These are phyloP conservation scores for Theobroma grandiflorum DNA, from an alignment of 441 rosid species.

Conservation along the genomic window DNA sequence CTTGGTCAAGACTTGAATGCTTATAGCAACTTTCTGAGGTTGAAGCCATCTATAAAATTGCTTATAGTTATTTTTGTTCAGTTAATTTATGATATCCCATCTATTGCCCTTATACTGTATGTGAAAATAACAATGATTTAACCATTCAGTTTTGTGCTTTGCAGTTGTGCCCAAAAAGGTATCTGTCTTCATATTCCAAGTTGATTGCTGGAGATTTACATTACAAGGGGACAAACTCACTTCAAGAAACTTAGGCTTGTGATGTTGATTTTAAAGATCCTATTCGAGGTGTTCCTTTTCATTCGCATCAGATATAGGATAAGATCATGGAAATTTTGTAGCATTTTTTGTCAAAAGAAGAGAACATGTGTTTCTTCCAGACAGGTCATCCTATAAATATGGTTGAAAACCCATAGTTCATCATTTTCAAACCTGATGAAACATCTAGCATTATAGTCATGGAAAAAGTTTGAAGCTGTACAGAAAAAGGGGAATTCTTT, in stretches of 20 bases:
- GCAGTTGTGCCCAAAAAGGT: slow-evolving; percentile 85
- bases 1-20: slow-evolving; percentile 2
- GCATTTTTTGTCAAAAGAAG: not conserved
- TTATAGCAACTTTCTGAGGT: not conserved
- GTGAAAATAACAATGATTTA: slow-evolving; percentile 3
- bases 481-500: not conserved
- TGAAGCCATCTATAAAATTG: not conserved
- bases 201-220: slow-evolving; percentile 81
- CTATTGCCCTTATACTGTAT: not conserved
- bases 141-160: not conserved
- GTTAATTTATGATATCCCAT: not conserved
- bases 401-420: not conserved
- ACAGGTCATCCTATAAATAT: not conserved
- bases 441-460: not conserved
- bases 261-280: slow-evolving; percentile 29
- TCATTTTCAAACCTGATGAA: not conserved
- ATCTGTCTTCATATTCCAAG: slow-evolving; percentile 75
- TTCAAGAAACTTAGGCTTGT: slow-evolving; percentile 59
- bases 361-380: not conserved
- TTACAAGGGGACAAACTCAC: slow-evolving; percentile 79
- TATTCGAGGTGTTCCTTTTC: not conserved
- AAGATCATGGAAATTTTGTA: not conserved
- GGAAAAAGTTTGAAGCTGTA: not conserved
- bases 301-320: not conserved
- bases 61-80: not conserved